Evolutionary conservation across 2,329 filamentous ascomycete genomes (phyloP), one percentile per base, ranked within the genome.

Genomic region (Fusarium sp.): DNA sequence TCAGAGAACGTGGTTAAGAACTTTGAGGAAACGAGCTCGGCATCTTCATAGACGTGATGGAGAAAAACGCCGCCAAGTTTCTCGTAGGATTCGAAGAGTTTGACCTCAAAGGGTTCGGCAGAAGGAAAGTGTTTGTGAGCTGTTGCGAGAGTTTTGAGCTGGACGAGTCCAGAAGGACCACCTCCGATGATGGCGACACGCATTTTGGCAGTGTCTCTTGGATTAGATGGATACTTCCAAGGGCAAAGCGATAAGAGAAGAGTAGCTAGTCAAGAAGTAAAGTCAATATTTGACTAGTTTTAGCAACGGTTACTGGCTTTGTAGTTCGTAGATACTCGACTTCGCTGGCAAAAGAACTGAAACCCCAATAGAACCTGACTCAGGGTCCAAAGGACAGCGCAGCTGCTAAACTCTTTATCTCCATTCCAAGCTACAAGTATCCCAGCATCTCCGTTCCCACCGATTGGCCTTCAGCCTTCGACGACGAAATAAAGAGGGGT

Each of bases 1-100:
- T 57, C 53, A 4, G 53, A 57, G 28, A 57, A 57, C 10, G 44
- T 51, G 3, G 53, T 57, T 6, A 57, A 34, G 6, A 51, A 50
- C 16, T 57, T 57, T 1, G 53, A 57, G 5, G 53, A 57, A 13
- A 57, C 53, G 0, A 57, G 53, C 16, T 57, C 47, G 2, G 47
- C 47, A 3, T 51, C 47, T 20, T 51, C 47, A 10, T 51, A 51
- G 23, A 51, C 47, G n/a, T 51, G 47, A 13, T 51, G 47, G 11
- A 51, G 34, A 2, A 51, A 51, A 15, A 51, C 47, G 0, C 47
- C 47, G 1, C 47, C 47, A 13, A 51, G 47, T 20, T 51, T 51
- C 2, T 51, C 34, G 13, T 51, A 40, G 9, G 47, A 40, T 51
- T 51, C 47, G 23, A 51, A 51, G 6, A 51, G 47, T n/a, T 38